phyloP scores from a whole-genome alignment of 1,284 basidiomycete genomes.

The Moesziomyces antarcticus region DNA sequence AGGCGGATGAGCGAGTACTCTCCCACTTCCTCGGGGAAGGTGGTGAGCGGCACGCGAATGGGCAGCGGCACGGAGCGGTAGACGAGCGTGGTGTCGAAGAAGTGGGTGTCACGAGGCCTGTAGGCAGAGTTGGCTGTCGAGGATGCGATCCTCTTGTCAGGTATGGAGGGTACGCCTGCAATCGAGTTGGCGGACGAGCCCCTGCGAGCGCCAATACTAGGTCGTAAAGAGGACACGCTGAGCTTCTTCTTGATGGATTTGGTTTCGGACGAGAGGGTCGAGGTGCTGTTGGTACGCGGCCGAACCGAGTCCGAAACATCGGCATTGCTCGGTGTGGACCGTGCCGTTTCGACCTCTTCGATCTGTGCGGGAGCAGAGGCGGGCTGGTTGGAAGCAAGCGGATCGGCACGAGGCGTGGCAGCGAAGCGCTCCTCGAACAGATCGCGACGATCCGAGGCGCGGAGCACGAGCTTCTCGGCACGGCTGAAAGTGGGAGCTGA shows the following conservation, averaged over 20 bases:
- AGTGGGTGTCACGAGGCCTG: constrained; percentile 82
- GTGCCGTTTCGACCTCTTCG: constrained; percentile 15
- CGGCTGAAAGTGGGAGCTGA: constrained; percentile 81
- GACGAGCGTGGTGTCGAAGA: constrained; percentile 83
- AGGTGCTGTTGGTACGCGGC: constrained; percentile 38
- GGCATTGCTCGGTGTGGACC: constrained; percentile 12
- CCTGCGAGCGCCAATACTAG: constrained; percentile 28
- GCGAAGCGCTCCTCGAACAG: constrained; percentile 80
- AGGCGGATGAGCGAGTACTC: constrained; percentile 95
- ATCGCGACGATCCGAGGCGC: constrained; percentile 83
- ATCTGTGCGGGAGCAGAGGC: constrained; percentile 2
- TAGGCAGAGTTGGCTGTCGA: constrained; percentile 9
- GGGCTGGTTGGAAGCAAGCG: not conserved
- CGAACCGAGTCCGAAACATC: constrained; percentile 12
- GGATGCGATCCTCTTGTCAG: constrained; percentile 24
- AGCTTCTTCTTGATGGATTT: constrained; percentile 44
- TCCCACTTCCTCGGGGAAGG: constrained; percentile 84
- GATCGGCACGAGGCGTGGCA: constrained; percentile 13
- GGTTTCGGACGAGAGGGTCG: constrained; percentile 40
- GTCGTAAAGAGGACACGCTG: constrained; percentile 37
- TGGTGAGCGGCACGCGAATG: constrained; percentile 54
- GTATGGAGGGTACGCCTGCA: not conserved
- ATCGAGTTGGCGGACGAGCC: constrained; percentile 44
- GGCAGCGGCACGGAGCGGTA: constrained; percentile 70
- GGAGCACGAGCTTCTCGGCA: constrained; percentile 87